phyloP scores from a whole-genome alignment of 139 green algal genomes.

The Coelastrella sp. region DNA sequence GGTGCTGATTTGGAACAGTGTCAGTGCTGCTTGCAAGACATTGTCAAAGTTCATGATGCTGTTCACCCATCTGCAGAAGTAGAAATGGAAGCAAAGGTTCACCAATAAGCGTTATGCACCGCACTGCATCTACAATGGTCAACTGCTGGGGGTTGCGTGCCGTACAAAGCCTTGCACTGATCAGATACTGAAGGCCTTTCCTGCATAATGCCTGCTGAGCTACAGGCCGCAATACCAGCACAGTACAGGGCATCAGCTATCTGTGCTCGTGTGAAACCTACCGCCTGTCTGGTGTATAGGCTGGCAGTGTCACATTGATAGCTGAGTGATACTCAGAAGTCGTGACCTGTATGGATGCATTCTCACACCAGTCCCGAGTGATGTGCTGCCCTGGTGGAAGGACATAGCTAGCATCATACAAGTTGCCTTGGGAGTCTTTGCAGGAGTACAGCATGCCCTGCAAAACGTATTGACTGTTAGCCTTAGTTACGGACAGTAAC shows the following conservation, averaged over 20 bases:
- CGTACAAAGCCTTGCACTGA: no score
- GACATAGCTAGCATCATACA: conserved; percentile 61
- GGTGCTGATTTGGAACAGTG: conserved; percentile 74
- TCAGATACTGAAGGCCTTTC: no score
- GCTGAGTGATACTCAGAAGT: conserved; percentile 55
- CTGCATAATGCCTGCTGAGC: no score
- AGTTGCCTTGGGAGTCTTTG: conserved; percentile 19
- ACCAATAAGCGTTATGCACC: no score
- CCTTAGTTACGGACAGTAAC: no score
- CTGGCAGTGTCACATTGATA: conserved; percentile 48
- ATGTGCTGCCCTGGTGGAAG: conserved; percentile 60
- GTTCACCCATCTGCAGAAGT: conserved; percentile 52
- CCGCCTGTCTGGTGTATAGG: conserved; percentile 50
- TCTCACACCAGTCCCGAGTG: conserved; percentile 56
- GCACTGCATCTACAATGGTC: no score
- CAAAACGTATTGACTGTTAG: neutral
- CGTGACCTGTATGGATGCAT: conserved; percentile 33
- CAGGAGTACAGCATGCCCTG: conserved; percentile 56
- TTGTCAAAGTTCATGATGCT: conserved; percentile 77
- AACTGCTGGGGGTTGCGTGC: no score
- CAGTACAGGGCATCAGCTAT: no score
- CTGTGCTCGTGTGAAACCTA: neutral
- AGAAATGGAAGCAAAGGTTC: neutral
- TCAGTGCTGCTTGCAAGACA: conserved; percentile 67
- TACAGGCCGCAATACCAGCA: no score